These are phyloP conservation scores for Jacaranda mimosifolia DNA, from an alignment of 257 asterid species.

Conservation along the genomic window DNA sequence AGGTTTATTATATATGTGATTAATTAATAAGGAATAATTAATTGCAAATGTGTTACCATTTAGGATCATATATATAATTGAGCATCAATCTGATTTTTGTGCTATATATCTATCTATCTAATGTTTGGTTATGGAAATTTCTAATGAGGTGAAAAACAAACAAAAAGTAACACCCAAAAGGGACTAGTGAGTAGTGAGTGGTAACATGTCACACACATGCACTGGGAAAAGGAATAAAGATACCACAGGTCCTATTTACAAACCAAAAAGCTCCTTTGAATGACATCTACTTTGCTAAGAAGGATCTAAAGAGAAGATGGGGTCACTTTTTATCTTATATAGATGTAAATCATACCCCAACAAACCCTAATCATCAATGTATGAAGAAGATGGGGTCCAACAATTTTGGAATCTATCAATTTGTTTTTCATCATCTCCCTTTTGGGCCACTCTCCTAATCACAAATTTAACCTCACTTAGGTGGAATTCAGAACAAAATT, in stretches of 20 bases:
- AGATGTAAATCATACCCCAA: constrained; percentile 45
- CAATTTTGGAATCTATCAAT: constrained; percentile 59
- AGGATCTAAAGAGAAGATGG: constrained; percentile 59
- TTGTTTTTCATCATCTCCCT: constrained; percentile 23
- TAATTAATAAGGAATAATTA: neutral
- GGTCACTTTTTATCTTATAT: constrained; percentile 37
- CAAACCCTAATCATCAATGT: constrained; percentile 70
- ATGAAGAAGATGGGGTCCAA: constrained; percentile 67
- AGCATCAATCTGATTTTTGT: neutral
- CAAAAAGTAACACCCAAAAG: constrained; percentile 65
- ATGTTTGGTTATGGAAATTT: constrained; percentile 33
- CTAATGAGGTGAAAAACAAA: constrained; percentile 54
- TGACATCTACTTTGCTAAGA: constrained; percentile 64
- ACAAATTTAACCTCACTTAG: neutral
- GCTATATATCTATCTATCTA: neutral
- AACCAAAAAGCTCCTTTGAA: constrained; percentile 53
- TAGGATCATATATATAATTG: constrained; percentile 30
- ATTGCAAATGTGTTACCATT: constrained; percentile 34
- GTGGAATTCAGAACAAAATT: neutral
- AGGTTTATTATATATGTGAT: neutral
- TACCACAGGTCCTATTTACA: constrained; percentile 49
- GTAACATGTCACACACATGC: constrained; percentile 63
- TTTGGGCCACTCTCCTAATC: constrained; percentile 22
- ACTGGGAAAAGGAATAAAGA: constrained; percentile 59
- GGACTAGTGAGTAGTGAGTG: constrained; percentile 40